Base-by-base conservation (phyloP, 176 grass and related monocot genomes). In the Elaeis guineensis region DNA sequence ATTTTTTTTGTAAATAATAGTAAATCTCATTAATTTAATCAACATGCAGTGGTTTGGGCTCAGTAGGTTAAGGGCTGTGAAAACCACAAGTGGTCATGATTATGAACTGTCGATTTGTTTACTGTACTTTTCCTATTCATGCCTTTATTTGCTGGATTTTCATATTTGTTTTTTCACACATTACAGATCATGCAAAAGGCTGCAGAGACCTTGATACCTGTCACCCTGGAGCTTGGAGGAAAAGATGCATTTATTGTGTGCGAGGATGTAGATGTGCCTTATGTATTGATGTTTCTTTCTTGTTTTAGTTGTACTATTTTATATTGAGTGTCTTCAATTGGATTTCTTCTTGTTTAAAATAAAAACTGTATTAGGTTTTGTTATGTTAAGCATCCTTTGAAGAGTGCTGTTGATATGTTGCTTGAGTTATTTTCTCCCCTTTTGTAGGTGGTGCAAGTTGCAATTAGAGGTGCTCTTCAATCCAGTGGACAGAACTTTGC, bases 231-330 rank as follows among this genome's bases (percentile, higher is more conserved):
- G 68, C 87, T 98, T 54, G 93, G 93, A 52, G 93, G 93, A 58
- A 98, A 98, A 86, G 93, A 98, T 81, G 85, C 87, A 59, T 98
- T 98, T 80, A 89, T 98, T 83, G 87, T 98, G 16, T 98, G 93
- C 2, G 93, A 98, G 85, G 93, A 98, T 79, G 84, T 98, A 56
- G 84, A 92, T 68, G 74, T 98, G 79, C 84, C 87, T 57, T 78
- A 71, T 89, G 93, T 98, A 89, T 83, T 76, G 21, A 51, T 63
- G 64, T 52, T 48, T 61, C 59, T 65, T 18, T 76, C 16, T 65
- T 80, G 51, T 9, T 16, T 63, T 44, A 44, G 2, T 11, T 44
- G 35, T 14, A 12, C 35, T 44, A 14, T 44, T 44, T 44, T 44
- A 44, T 44, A 44, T 44, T 9, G 2, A 11, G 9, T 14, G 35